Evolutionary conservation across 371 early-diverging fungal species (phyloP).

Genomic region (Coemansia linderi): DNA sequence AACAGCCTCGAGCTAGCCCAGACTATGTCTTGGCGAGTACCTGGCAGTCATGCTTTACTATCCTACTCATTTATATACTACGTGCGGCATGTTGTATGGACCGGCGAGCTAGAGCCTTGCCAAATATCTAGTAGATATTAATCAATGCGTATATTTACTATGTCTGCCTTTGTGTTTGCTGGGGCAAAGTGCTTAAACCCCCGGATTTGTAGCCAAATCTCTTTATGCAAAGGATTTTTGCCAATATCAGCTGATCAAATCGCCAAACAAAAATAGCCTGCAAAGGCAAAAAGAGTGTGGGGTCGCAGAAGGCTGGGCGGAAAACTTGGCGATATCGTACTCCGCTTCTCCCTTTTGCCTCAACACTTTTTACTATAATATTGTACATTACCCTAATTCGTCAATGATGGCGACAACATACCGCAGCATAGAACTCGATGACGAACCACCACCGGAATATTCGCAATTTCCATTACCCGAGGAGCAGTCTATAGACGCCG

Average conservation of each 20-base stretch:
- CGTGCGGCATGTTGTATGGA: neutral
- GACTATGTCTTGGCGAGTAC: neutral
- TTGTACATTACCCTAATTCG: neutral
- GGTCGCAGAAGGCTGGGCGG: neutral
- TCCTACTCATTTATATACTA: no score
- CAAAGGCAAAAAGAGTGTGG: neutral
- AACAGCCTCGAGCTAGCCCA: neutral
- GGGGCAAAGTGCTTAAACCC: no score
- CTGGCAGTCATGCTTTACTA: neutral
- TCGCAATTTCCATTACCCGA: conserved; percentile 45
- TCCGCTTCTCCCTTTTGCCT: neutral
- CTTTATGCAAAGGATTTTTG: neutral
- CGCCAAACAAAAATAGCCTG: neutral
- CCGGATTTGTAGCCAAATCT: neutral
- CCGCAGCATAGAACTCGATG: conserved; percentile 2
- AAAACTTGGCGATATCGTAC: neutral
- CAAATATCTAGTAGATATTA: no score
- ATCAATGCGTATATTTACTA: no score
- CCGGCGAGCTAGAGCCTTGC: no score
- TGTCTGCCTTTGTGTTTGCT: no score
- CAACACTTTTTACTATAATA: neutral
- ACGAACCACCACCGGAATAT: conserved; percentile 40
- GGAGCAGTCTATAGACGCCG: conserved; percentile 46
- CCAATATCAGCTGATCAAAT: neutral
- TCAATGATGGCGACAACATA: conserved; percentile 14